Base-by-base conservation (phyloP, 306 rosid genomes). In the Biancaea sappan region DNA sequence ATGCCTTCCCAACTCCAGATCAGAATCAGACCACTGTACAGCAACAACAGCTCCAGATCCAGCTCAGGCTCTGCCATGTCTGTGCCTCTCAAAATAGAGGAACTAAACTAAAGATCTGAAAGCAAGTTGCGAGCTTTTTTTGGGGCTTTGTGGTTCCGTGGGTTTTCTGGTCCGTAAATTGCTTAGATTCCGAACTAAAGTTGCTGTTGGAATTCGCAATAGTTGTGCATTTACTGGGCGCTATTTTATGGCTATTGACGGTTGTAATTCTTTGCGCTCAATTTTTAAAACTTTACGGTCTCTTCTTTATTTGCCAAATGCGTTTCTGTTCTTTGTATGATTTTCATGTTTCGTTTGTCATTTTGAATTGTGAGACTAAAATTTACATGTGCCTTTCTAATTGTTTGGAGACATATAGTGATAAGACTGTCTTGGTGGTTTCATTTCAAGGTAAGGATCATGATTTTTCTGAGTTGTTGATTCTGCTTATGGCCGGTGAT, bases 21-120 rank as follows among this genome's bases (percentile, higher is more conserved):
- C n/a, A n/a, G n/a, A n/a, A n/a, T n/a, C n/a, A n/a, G n/a, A n/a
- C n/a, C n/a, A n/a, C n/a, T n/a, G n/a, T n/a, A n/a, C n/a, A n/a
- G n/a, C n/a, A n/a, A n/a, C n/a, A n/a, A n/a, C n/a, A n/a, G n/a
- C n/a, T n/a, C n/a, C n/a, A n/a, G n/a, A n/a, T n/a, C n/a, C n/a
- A n/a, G n/a, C n/a, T n/a, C n/a, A n/a, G n/a, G n/a, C n/a, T n/a
- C n/a, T n/a, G n/a, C n/a, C n/a, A n/a, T n/a, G n/a, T n/a, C n/a
- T n/a, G n/a, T n/a, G n/a, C n/a, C n/a, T n/a, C n/a, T n/a, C n/a
- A n/a, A n/a, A n/a, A n/a, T n/a, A n/a, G 34, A 72, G n/a, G n/a
- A n/a, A 70, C 79, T 54, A 65, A 72, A 65, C 75, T 60, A 52
- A 66, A 68, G 75, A 79, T 79, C 79, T 72, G 38, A 73, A 72